Evolutionary conservation across 2,329 filamentous ascomycete species (phyloP), one percentile per base, ranked within the genome.

Genomic region (Verticillium nonalfalfae): DNA sequence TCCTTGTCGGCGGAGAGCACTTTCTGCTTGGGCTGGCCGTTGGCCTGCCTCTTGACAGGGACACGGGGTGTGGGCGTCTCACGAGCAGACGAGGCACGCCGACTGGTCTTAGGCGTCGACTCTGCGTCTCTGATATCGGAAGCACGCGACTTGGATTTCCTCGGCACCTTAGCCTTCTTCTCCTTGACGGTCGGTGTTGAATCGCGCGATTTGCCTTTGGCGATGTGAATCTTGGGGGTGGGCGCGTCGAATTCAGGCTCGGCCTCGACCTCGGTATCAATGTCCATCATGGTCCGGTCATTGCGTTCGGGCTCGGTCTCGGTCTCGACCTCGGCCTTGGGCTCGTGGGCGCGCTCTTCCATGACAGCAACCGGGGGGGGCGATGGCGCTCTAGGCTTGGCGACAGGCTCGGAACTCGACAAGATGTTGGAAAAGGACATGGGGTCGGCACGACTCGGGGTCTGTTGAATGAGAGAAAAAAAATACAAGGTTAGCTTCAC

Each of bases 401-500:
- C 78, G 45, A 85, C 81, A 59, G 90, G 87, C 61, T 92, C 88
- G 60, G 90, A 83, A 67, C 86, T 93, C 4, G 92, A 94, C 54
- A 98, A 87, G 63, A 98, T 96, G 72, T 93, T 97, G 66, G 92
- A 95, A 71, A 98, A 95, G 5, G 93, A 95, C 93, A 97, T 97
- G 59, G 93, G 90, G 72, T 96, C 90, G 62, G 89, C 82, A 73
- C 93, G 87, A 67, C 85, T 87, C 1, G 39, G 57, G 13, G 57
- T 58, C 57, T 52, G 59, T 21, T 18, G 15, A 56, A 55, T 1
- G 4, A 26, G 3, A 26, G 26, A 26, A 26, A 26, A 26, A 26
- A 26, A n/a, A n/a, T n/a, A n/a, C n/a, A n/a, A 34, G 38, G 36
- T 68, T 56, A 67, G 66, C 36, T 34, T 36, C 15, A 13, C 13